Evolutionary conservation across 805 yeast genomes (phyloP), one percentile per base, ranked within the genome.

Genomic region (Ogataea nonfermentans): DNA sequence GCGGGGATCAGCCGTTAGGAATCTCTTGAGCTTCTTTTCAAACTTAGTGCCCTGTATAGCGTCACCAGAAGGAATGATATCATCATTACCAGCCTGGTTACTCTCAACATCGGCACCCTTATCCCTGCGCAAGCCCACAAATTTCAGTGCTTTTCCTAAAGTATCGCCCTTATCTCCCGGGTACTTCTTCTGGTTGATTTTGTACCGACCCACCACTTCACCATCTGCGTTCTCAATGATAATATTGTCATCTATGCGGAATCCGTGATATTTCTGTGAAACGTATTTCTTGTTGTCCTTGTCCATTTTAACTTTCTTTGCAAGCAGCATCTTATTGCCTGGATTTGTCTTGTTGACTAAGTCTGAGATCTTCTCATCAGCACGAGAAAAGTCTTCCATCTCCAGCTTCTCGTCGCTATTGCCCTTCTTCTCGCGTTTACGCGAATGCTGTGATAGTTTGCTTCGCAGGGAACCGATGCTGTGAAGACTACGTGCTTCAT

Each of bases 201-300:
- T 74, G 63, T 89, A 91, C 37, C 95, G 72, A 55, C 96, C 79
- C 32, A 93, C 68, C 40, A 93, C 78, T 52, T 91, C 98, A 48
- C 98, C 99, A 9, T 90, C 95, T 31, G 78, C 86, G 54, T 89
- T 85, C 61, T 91, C 99, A 41, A 93, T 82, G 43, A 88, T 72
- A 39, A 93, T 75, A 43, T 79, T 70, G 53, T 87, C 80, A 56
- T 82, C 93, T 28, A 86, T 70, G 61, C 83, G 84, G 61, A 81
- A 91, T 1, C 96, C 98, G 62, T 67, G 51, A 66, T 79, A 57
- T 65, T 66, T 50, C 25, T 47, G 49, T 4, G 62, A 44, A 17
- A 34, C 28, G 9, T 39, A 43, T 9, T 20, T 24, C 9, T 27
- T 35, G 12, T 19, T 24, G 11, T 34, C 31, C 24, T 35, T 40